A percentile compares a stretch with the other conserved stretches of the same genome.
Conservation (phyloP, 225 moss, liverwort and hornwort species). For the Antitrichia curtipendula region DNA sequence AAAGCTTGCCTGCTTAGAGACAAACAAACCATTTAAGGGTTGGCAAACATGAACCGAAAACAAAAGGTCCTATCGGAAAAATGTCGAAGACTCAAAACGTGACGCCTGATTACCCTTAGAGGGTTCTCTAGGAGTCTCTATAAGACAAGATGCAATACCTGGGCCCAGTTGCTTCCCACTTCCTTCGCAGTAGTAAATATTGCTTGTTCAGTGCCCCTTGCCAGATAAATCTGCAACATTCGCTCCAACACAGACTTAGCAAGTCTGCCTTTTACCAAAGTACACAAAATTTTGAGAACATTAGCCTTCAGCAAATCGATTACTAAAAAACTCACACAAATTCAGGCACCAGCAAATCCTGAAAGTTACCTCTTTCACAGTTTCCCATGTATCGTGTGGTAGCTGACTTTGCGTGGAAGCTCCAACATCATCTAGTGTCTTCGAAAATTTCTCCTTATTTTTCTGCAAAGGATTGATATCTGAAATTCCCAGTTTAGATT, state of each 20-base stretch:
- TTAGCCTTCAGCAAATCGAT: neutral
- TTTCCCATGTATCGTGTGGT: neutral
- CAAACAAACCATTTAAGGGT: neutral
- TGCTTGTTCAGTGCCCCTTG: neutral
- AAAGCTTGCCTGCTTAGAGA: neutral
- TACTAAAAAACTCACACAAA: neutral
- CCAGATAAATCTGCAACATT: conserved; percentile 6
- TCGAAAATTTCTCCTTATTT: neutral
- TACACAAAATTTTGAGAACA: neutral
- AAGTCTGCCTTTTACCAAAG: neutral
- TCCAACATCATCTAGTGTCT: neutral
- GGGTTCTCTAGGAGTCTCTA: neutral
- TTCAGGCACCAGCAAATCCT: neutral
- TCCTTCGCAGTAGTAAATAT: conserved; percentile 9
- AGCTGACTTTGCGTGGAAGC: neutral
- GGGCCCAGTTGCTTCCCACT: conserved; percentile 49
- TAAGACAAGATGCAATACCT: conserved; percentile 17
- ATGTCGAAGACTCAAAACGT: neutral
- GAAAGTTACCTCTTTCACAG: conserved; percentile 20
- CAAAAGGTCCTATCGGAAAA: neutral
- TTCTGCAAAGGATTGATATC: neutral
- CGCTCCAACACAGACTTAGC: neutral
- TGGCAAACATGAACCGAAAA: neutral
- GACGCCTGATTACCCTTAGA: neutral
- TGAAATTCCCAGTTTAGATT: neutral